These are phyloP conservation scores for Aspergillus oerlinghausenensis DNA, from an alignment of 2,329 filamentous ascomycete species.

Conservation along the genomic window DNA sequence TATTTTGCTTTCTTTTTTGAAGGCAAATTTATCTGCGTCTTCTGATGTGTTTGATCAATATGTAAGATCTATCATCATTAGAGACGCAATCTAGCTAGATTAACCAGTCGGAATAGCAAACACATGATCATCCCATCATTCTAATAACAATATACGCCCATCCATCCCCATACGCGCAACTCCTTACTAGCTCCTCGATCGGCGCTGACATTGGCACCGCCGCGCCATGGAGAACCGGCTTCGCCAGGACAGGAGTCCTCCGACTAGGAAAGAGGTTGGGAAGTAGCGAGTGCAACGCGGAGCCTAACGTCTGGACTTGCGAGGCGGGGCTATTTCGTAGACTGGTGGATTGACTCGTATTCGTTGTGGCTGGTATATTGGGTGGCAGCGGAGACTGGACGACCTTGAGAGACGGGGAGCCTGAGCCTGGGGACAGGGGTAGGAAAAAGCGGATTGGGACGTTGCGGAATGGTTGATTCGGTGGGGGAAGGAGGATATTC, in stretches of 20 bases:
- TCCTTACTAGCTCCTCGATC: constrained; percentile 76
- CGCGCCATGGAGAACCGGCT: constrained; percentile 80
- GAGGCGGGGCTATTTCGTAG: constrained; percentile 22
- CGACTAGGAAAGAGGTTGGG: constrained; percentile 83
- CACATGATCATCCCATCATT: constrained; percentile 52
- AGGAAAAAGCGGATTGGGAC: constrained; percentile 88
- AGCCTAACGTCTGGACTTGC: constrained; percentile 67
- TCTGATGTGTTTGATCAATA: too few relatives aligned
- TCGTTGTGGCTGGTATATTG: constrained; percentile 28
- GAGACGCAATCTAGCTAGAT: background rate
- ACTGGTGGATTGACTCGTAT: constrained; percentile 20
- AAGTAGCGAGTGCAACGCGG: constrained; percentile 68
- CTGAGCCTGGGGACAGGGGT: constrained; percentile 57
- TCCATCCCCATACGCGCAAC: constrained; percentile 84
- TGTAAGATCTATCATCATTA: background rate
- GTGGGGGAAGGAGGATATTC: constrained; percentile 65
- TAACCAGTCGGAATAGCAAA: background rate
- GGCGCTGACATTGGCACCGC: constrained; percentile 74
- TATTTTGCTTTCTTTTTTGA: background rate
- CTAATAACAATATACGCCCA: constrained; percentile 81
- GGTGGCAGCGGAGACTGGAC: constrained; percentile 70
- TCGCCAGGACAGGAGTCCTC: constrained; percentile 76
- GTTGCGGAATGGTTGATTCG: constrained; percentile 67
- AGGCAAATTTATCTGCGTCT: too few relatives aligned
- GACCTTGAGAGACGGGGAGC: constrained; percentile 53